Percentiles rank a stretch among this genome's conserved stretches.
phyloP scores from a whole-genome alignment of 2,329 filamentous ascomycete genomes.

The Fusarium vanettenii region DNA sequence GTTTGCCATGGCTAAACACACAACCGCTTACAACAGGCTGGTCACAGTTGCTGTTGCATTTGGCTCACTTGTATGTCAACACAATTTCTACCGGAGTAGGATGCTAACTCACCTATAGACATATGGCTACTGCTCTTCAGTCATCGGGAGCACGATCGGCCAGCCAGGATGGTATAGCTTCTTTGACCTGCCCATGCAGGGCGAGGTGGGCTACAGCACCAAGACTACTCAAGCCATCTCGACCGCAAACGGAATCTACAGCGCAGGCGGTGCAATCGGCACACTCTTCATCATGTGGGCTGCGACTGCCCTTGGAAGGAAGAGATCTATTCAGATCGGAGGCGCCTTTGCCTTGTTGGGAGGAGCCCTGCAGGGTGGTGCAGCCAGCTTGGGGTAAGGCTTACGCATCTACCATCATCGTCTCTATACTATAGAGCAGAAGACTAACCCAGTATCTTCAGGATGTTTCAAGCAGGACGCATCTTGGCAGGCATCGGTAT shows the following conservation, averaged over 20 bases:
- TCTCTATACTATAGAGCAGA: not conserved
- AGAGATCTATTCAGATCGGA: conserved; percentile 48
- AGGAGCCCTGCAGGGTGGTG: conserved; percentile 59
- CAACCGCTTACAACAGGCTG: conserved; percentile 45
- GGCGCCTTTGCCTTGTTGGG: conserved; percentile 47
- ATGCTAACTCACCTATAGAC: conserved; percentile 48
- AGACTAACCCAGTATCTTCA: not conserved
- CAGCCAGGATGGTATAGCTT: conserved; percentile 64
- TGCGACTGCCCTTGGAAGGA: conserved; percentile 52
- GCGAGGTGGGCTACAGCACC: conserved; percentile 56
- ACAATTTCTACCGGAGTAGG: not conserved
- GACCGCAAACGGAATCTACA: conserved; percentile 61
- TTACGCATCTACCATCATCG: not conserved
- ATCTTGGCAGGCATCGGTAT: conserved; percentile 58
- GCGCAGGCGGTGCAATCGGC: conserved; percentile 60
- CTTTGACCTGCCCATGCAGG: conserved; percentile 58
- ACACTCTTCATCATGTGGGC: conserved; percentile 63
- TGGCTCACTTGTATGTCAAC: not conserved
- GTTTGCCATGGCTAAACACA: not conserved
- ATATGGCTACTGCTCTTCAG: conserved; percentile 62
- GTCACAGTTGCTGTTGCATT: conserved; percentile 49
- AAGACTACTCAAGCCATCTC: conserved; percentile 60
- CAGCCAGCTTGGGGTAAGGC: conserved; percentile 54
- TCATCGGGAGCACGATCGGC: conserved; percentile 63
- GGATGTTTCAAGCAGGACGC: conserved; percentile 55